A percentile compares a stretch with the other conserved stretches of the same genome.
Conservation (phyloP, 805 yeast species). For the Hanseniaspora clermontiae region DNA sequence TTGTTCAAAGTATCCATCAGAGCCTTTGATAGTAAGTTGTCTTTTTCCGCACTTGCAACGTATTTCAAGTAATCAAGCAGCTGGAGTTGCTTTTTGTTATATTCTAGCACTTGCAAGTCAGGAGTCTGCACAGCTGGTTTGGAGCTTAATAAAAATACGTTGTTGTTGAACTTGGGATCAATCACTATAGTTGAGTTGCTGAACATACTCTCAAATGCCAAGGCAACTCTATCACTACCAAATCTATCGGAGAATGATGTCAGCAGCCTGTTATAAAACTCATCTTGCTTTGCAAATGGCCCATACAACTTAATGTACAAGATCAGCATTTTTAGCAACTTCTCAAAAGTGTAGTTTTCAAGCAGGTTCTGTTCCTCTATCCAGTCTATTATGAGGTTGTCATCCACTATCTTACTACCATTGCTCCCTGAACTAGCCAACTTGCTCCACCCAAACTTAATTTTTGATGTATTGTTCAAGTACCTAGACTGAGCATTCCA, state of each 20-base stretch:
- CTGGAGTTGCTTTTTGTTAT: background rate
- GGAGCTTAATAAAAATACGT: background rate
- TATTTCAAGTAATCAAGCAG: conserved; percentile 7
- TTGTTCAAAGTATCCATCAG: conserved; percentile 3
- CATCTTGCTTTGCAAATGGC: background rate
- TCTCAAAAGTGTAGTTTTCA: background rate
- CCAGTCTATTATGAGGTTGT: background rate
- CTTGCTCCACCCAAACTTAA: conserved; percentile 10
- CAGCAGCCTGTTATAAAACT: background rate
- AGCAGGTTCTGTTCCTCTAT: conserved; percentile 8
- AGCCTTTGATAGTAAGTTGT: conserved; percentile 1
- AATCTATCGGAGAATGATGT: conserved; percentile 11
- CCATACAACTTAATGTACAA: conserved; percentile 6
- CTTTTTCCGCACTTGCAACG: conserved; percentile 14
- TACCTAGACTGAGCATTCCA: conserved; percentile 7
- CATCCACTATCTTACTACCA: background rate
- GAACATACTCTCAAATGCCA: conserved; percentile 2
- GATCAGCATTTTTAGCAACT: background rate
- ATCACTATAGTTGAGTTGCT: background rate
- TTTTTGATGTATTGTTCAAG: conserved; percentile 1
- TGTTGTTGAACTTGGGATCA: background rate
- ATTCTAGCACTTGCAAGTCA: background rate
- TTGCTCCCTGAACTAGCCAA: background rate
- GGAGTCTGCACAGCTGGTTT: background rate
- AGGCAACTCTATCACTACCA: background rate